These are phyloP conservation scores for Cercophora sp. DNA, from an alignment of 495 filamentous ascomycete species.

Conservation along the genomic window DNA sequence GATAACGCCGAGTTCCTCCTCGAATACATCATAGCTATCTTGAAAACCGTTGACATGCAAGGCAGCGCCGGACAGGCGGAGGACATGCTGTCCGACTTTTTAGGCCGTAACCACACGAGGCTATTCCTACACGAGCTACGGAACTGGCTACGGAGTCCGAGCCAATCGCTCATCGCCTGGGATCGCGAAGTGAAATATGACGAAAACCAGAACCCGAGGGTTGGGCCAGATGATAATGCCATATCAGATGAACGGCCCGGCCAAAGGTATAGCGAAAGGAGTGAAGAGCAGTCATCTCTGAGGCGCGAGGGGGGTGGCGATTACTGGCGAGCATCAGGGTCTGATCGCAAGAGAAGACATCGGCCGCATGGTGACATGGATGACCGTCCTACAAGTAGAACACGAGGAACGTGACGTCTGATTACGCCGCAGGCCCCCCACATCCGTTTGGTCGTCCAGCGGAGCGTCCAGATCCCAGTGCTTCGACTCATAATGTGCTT, in stretches of 20 bases:
- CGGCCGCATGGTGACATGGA: too few species aligned
- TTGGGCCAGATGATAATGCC: too few species aligned
- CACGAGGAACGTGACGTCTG: too few species aligned
- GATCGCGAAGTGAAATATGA: slow-evolving; percentile 77
- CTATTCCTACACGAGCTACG: slow-evolving; percentile 83
- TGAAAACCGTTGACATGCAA: slow-evolving; percentile 89
- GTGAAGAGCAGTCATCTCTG: neutral
- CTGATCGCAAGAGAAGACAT: slow-evolving; percentile 5
- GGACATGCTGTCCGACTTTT: slow-evolving; percentile 79
- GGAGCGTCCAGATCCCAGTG: too few species aligned
- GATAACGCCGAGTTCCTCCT: slow-evolving; percentile 87
- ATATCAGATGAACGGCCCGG: too few species aligned
- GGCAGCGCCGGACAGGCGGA: slow-evolving; percentile 80
- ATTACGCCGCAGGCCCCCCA: too few species aligned
- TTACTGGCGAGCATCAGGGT: slow-evolving; percentile 18
- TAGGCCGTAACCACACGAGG: slow-evolving; percentile 71
- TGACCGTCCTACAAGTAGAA: too few species aligned
- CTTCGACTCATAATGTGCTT: too few species aligned
- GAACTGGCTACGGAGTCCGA: slow-evolving; percentile 79
- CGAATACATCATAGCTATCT: slow-evolving; percentile 81
- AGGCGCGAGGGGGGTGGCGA: slow-evolving; percentile 14
- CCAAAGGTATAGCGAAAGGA: neutral
- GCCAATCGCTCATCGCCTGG: slow-evolving; percentile 65
- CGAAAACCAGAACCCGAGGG: neutral
- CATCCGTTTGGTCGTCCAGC: too few species aligned